These are phyloP conservation scores for Populus euphratica DNA, from an alignment of 345 rosid genomes.

Conservation along the genomic window DNA sequence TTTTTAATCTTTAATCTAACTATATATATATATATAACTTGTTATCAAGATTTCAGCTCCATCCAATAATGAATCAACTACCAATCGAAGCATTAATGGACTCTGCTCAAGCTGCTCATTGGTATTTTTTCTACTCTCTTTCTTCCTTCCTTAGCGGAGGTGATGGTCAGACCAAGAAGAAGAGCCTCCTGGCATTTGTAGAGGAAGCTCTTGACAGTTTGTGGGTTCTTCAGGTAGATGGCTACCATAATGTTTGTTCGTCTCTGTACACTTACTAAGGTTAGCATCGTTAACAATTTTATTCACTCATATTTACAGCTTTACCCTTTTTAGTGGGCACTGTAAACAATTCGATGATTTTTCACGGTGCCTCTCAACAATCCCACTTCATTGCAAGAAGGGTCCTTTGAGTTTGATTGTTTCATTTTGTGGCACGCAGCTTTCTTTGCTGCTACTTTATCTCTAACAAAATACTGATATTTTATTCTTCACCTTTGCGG, in stretches of 20 bases:
- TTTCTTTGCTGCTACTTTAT: background rate
- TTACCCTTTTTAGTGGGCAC: too few relatives aligned
- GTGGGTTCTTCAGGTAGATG: conserved; percentile 45
- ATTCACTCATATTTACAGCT: background rate
- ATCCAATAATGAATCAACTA: too few relatives aligned
- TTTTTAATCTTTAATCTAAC: too few relatives aligned
- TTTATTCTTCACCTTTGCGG: background rate
- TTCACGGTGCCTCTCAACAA: too few relatives aligned
- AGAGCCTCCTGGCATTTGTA: conserved; percentile 17
- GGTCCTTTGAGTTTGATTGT: background rate
- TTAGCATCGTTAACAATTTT: background rate
- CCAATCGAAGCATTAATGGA: too few relatives aligned
- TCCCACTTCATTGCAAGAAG: too few relatives aligned
- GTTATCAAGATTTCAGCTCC: too few relatives aligned
- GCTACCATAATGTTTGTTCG: background rate
- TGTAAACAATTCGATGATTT: too few relatives aligned
- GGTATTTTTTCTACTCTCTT: too few relatives aligned
- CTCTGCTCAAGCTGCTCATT: too few relatives aligned
- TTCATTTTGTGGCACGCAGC: background rate
- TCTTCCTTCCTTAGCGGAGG: background rate
- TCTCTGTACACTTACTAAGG: background rate
- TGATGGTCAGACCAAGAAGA: conserved; percentile 32
- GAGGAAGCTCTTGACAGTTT: conserved; percentile 39
- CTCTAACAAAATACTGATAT: background rate
- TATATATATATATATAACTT: too few relatives aligned